phyloP scores from a whole-genome alignment of 106 monocot species.

The Apostasia shenzhenica region DNA sequence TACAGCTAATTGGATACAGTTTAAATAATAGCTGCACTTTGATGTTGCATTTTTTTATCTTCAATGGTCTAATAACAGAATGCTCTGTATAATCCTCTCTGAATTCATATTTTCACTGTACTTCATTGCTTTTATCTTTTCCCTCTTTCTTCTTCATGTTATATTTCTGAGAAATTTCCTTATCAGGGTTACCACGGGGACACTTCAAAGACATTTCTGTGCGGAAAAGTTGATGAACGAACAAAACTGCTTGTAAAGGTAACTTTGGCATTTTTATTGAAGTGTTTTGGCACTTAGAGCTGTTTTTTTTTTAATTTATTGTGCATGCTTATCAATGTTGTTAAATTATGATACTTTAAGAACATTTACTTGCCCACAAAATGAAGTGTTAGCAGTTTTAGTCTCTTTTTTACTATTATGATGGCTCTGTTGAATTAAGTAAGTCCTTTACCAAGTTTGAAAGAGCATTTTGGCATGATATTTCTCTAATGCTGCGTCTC shows the following conservation, averaged over 20 bases:
- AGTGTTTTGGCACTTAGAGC: background rate
- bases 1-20: background rate
- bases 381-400: too few species aligned
- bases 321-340: background rate
- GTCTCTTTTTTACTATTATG: too few species aligned
- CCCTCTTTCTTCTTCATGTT: background rate
- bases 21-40: background rate
- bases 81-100: background rate
- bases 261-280: slow-evolving; percentile 7
- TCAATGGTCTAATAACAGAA: background rate
- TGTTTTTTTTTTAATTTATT: too few species aligned
- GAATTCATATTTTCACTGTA: background rate
- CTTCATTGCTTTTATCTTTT: background rate
- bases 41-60: background rate
- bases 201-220: slow-evolving; percentile 90
- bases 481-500: too few species aligned
- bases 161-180: slow-evolving; percentile 7
- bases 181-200: slow-evolving; percentile 95
- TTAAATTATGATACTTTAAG: background rate
- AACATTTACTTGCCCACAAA: too few species aligned
- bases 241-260: slow-evolving; percentile 75
- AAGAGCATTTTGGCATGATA: too few species aligned
- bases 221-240: slow-evolving; percentile 81
- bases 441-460: too few species aligned
- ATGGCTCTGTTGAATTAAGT: too few species aligned